These are phyloP conservation scores for Vanrija pseudolonga DNA, from an alignment of 1,284 basidiomycete species.

Conservation along the genomic window DNA sequence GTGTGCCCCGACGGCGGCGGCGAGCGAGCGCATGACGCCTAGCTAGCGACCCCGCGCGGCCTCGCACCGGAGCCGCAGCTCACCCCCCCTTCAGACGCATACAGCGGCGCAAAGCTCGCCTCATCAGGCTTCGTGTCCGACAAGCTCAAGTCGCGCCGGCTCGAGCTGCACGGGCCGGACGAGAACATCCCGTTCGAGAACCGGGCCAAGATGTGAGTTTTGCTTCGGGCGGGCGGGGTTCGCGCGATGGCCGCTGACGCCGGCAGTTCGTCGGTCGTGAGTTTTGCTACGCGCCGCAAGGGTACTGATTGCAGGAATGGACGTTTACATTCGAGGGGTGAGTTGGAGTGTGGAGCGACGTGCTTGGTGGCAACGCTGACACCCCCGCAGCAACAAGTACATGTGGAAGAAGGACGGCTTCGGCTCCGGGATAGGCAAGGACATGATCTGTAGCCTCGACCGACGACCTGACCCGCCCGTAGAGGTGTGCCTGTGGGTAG, in stretches of 20 bases:
- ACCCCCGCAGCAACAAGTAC: constrained; percentile 35
- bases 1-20: too few relatives aligned
- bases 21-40: not conserved
- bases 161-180: constrained; percentile 47
- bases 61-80: too few relatives aligned
- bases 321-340: constrained; percentile 44
- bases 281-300: not conserved
- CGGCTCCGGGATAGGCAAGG: constrained; percentile 16
- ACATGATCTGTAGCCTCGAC: constrained; percentile 45
- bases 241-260: not conserved
- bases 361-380: constrained; percentile 1
- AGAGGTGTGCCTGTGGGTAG: constrained; percentile 40
- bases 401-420: constrained; percentile 41
- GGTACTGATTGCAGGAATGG: constrained; percentile 33
- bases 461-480: constrained; percentile 46
- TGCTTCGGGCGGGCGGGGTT: not conserved
- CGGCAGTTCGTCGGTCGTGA: constrained; percentile 6
- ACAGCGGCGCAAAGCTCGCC: constrained; percentile 40
- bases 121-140: constrained; percentile 29
- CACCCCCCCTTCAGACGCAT: constrained; percentile 25
- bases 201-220: constrained; percentile 41
- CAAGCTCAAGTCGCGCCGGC: constrained; percentile 35
- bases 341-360: constrained; percentile 4
- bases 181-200: constrained; percentile 40
- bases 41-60: too few relatives aligned